Evolutionary conservation across 192 early-diverging fungal species (phyloP).

Genomic region (Endogone sp.): DNA sequence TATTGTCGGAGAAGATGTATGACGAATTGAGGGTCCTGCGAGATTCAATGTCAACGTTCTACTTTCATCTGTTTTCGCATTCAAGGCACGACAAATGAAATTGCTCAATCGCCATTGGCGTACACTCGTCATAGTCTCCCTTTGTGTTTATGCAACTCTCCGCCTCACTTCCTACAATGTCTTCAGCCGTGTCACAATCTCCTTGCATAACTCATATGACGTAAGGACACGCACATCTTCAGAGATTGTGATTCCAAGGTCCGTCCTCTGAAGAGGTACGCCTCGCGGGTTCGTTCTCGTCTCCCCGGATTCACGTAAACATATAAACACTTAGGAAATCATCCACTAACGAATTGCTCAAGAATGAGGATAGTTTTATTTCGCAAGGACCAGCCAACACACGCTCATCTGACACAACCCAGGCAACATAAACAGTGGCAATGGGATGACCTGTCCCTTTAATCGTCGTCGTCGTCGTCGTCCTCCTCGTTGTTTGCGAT

Average conservation of each 20-base stretch:
- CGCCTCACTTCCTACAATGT: too few species aligned
- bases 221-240: background rate
- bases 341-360: too few species aligned
- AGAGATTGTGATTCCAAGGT: background rate
- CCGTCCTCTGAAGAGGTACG: background rate
- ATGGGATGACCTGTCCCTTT: conserved; percentile 8
- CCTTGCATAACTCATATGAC: too few species aligned
- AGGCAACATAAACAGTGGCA: background rate
- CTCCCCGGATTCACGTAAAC: background rate
- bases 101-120: too few species aligned
- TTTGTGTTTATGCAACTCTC: too few species aligned
- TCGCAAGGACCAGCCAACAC: background rate
- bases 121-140: too few species aligned
- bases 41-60: too few species aligned
- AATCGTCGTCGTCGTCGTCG: conserved; percentile 64
- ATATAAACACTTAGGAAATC: too few species aligned
- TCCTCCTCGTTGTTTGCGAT: conserved; percentile 74
- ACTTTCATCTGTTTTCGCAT: too few species aligned
- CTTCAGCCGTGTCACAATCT: background rate
- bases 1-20: too few species aligned
- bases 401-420: background rate
- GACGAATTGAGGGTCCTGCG: too few species aligned
- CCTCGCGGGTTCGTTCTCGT: background rate
- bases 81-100: too few species aligned
- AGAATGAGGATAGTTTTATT: background rate